These are phyloP conservation scores for Blastocystis sp. DNA, from an alignment of 352 stramenopile species.

Conservation along the genomic window DNA sequence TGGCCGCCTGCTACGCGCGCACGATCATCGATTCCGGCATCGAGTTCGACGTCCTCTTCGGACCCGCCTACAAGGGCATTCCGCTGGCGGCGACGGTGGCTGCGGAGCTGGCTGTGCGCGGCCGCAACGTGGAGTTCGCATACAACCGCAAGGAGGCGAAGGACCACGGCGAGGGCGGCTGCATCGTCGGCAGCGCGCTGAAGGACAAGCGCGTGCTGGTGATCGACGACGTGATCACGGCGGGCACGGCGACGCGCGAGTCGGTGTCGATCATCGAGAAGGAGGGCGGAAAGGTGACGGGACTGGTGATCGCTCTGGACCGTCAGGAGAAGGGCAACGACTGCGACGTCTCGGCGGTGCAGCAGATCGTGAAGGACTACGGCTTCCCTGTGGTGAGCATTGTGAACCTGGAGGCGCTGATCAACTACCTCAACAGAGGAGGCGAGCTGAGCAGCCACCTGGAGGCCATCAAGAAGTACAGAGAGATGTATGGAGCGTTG, in stretches of 20 bases:
- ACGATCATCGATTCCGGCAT: conserved; percentile 67
- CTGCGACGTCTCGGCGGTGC: conserved; percentile 80
- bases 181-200: conserved; percentile 85
- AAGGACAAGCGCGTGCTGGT: conserved; percentile 87
- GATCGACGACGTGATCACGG: conserved; percentile 98
- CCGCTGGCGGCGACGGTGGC: conserved; percentile 83
- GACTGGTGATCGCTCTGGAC: conserved; percentile 90
- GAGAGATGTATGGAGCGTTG: conserved; percentile 57
- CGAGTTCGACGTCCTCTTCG: conserved; percentile 95
- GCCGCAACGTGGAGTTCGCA: conserved; percentile 81
- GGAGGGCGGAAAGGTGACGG: conserved; percentile 79
- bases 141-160: conserved; percentile 99
- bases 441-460: conserved; percentile 40
- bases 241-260: conserved; percentile 90
- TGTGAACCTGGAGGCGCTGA: conserved; percentile 79
- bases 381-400: conserved; percentile 82
- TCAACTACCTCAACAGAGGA: conserved; percentile 72
- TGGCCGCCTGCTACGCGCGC: conserved; percentile 60
- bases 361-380: conserved; percentile 78
- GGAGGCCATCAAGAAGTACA: conserved; percentile 53
- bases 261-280: conserved; percentile 76
- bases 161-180: conserved; percentile 91
- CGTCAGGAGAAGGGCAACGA: conserved; percentile 86
- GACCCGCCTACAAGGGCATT: conserved; percentile 98
- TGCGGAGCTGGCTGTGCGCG: conserved; percentile 78